These are phyloP conservation scores for Sporisorium graminicola DNA, from an alignment of 1,284 basidiomycete species.

Conservation along the genomic window DNA sequence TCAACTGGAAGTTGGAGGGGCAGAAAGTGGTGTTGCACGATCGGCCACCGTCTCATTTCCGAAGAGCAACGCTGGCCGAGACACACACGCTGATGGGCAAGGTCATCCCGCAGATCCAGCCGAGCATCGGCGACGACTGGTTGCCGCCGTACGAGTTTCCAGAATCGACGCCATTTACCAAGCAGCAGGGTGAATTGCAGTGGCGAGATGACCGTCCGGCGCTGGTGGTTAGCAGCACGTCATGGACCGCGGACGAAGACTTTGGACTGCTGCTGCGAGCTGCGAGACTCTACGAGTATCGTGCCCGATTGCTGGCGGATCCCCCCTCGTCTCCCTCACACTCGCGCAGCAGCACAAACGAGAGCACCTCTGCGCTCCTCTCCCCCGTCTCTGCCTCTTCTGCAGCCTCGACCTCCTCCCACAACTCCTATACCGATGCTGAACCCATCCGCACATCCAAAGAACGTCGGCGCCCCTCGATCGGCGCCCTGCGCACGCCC, in stretches of 20 bases:
- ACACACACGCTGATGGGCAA: conserved; percentile 40
- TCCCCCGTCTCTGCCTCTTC: conserved; percentile 32
- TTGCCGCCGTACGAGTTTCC: conserved; percentile 22
- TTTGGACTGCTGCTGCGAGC: conserved; percentile 78
- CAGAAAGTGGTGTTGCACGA: conserved; percentile 74
- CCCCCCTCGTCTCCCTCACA: conserved; percentile 3
- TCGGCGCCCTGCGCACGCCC: conserved; percentile 26
- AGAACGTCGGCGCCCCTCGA: conserved; percentile 36
- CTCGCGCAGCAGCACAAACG: conserved; percentile 28
- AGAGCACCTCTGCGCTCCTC: conserved; percentile 12
- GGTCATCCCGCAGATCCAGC: conserved; percentile 30
- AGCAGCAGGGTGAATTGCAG: neutral
- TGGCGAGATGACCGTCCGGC: conserved; percentile 76
- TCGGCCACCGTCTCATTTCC: conserved; percentile 41
- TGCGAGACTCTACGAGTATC: conserved; percentile 75
- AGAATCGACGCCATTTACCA: conserved; percentile 53
- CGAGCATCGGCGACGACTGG: conserved; percentile 31
- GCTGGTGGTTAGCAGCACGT: conserved; percentile 89
- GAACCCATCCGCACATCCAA: conserved; percentile 27
- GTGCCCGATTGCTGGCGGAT: conserved; percentile 68
- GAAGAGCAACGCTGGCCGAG: conserved; percentile 23
- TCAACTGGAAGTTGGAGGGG: conserved; percentile 77
- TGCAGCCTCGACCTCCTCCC: conserved; percentile 10
- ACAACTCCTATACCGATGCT: neutral
- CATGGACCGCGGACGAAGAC: conserved; percentile 98